Base-by-base conservation (phyloP, 495 filamentous ascomycete species). In the Hamigera avellanea region DNA sequence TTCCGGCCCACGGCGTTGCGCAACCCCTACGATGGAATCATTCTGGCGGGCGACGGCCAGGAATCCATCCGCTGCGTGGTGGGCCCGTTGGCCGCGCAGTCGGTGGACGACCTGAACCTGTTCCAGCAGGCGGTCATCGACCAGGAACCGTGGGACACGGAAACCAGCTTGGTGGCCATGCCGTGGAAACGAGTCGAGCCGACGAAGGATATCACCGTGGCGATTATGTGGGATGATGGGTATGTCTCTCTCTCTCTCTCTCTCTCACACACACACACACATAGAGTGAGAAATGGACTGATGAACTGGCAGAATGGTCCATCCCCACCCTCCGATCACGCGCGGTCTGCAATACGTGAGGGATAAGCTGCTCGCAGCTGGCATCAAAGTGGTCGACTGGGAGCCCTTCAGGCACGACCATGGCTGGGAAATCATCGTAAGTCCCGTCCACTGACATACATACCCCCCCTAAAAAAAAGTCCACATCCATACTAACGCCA, bases 171-270 rank as follows among this genome's bases (percentile, higher is more conserved):
- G 3, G 47, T 78, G 5, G 72, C 73, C 7, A 43, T 83, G 14
- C 70, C 74, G 1, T 83, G 80, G 79, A 72, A 54, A 42, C 44
- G 26, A 40, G 55, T 58, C 2, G 14, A 37, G 17, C 49, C 50
- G n/a, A 62, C 43, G 0, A 60, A 55, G 33, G 63, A 67, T 39
- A 57, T 86, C 28, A 80, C 73, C 32, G 53, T 89, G 15, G 83
- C 59, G 2, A 72, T 89, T 14, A 59, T 86, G 34, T 78, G 74
- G 72, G 60, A 80, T 54, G 83, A 89, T 47, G 76, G 72, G 18
- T 62, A 26, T 12, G 7, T 15, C 14, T 30, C 6, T 30, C 4
- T 30, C 14, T 15, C 28, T 13, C n/a, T 30, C n/a, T n/a, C n/a
- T n/a, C n/a, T n/a, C n/a, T n/a, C n/a, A n/a, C n/a, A n/a, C n/a